These are phyloP conservation scores for Acanthamoeba castellanii DNA, from an alignment of 208 protist genomes.

Conservation along the genomic window DNA sequence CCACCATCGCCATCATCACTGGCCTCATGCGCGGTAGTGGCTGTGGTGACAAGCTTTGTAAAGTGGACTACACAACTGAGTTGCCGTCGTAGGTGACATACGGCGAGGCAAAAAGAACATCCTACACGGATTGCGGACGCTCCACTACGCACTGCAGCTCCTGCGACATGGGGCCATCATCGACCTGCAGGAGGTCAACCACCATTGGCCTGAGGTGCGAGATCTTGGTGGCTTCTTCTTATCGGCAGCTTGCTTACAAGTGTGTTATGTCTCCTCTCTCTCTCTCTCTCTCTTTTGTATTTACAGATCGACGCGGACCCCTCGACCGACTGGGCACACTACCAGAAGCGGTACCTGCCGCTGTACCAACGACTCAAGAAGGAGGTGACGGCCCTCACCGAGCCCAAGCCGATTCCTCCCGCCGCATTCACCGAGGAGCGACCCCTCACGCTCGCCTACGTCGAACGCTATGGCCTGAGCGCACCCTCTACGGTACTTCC, in stretches of 20 bases:
- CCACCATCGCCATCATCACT: not conserved
- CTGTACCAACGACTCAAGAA: slow-evolving; percentile 4
- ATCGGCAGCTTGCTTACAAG: not conserved
- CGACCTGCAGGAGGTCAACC: slow-evolving; percentile 20
- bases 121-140: slow-evolving; percentile 11
- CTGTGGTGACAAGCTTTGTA: too few relatives aligned
- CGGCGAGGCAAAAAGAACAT: slow-evolving; percentile 43
- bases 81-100: not conserved
- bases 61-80: too few relatives aligned
- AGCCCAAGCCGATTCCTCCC: not conserved
- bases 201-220: slow-evolving; percentile 24
- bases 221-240: not conserved
- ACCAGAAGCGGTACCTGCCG: slow-evolving; percentile 23
- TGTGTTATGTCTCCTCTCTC: not conserved
- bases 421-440: not conserved
- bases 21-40: not conserved
- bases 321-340: slow-evolving; percentile 10
- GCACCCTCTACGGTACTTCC: not conserved
- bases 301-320: not conserved
- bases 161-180: not conserved
- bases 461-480: not conserved
- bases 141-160: slow-evolving; percentile 47
- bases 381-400: slow-evolving; percentile 15
- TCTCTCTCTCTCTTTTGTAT: not conserved
- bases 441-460: not conserved